phyloP scores from a whole-genome alignment of 2,329 filamentous ascomycete species.

The Sporothrix euskadiensis region DNA sequence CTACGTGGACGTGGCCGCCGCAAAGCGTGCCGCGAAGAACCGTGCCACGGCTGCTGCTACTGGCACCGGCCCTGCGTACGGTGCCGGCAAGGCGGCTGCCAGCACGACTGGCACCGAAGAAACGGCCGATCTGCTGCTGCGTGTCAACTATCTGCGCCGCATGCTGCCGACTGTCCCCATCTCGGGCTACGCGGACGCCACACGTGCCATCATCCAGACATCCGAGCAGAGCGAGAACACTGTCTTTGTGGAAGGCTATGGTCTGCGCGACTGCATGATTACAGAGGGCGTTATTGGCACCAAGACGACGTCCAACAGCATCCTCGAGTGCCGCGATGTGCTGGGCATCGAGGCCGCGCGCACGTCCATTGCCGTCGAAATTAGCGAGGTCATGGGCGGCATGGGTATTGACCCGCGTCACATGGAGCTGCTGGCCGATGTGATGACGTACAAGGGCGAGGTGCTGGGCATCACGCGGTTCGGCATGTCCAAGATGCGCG shows the following conservation, averaged over 20 bases:
- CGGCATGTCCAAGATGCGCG: conserved; percentile 93
- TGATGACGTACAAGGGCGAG: conserved; percentile 99
- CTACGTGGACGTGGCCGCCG: conserved; percentile 49
- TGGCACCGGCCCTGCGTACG: conserved; percentile 33
- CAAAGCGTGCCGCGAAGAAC: conserved; percentile 50
- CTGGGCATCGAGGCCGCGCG: conserved; percentile 94
- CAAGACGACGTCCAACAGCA: conserved; percentile 74
- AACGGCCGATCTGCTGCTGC: conserved; percentile 67
- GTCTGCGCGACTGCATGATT: conserved; percentile 83
- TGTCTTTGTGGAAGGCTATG: conserved; percentile 93
- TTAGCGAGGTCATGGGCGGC: conserved; percentile 81
- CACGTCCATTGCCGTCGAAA: conserved; percentile 84
- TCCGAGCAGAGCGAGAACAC: conserved; percentile 67
- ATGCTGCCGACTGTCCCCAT: conserved; percentile 80
- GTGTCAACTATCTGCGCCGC: conserved; percentile 83
- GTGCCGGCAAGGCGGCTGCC: conserved; percentile 42
- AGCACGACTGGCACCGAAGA: conserved; percentile 46
- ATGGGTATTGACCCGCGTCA: conserved; percentile 98
- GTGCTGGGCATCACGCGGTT: conserved; percentile 96
- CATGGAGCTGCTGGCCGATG: conserved; percentile 95
- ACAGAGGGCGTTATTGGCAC: conserved; percentile 86
- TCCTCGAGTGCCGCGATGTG: conserved; percentile 85
- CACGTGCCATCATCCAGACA: conserved; percentile 85
- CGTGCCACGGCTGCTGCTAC: conserved; percentile 48
- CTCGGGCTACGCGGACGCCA: conserved; percentile 82